These are phyloP conservation scores for Stagonosporopsis cucurbitacearum DNA, from an alignment of 2,329 filamentous ascomycete genomes.

Conservation along the genomic window DNA sequence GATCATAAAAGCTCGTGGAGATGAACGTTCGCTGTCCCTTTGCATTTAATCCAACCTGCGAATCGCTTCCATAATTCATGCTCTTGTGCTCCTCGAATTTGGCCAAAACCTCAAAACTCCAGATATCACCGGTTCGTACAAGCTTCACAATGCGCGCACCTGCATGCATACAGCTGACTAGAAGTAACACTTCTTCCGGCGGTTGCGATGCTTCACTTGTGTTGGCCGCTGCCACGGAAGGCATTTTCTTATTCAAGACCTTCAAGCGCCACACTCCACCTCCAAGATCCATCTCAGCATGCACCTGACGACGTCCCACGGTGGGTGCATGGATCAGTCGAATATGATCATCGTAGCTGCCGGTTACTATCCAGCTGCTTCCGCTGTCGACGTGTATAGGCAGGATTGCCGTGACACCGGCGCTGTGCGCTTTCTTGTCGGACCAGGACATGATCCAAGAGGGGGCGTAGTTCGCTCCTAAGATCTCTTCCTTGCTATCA, in stretches of 20 bases:
- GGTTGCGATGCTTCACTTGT: conserved; percentile 26
- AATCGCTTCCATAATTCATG: conserved; percentile 93
- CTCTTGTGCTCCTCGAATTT: conserved; percentile 86
- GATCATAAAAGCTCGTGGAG: conserved; percentile 81
- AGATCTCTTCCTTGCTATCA: conserved; percentile 4
- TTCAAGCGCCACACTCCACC: conserved; percentile 91
- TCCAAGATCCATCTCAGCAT: conserved; percentile 70
- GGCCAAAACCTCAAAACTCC: conserved; percentile 69
- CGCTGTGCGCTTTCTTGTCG: conserved; percentile 70
- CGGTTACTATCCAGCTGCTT: conserved; percentile 72
- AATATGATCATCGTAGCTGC: conserved; percentile 88
- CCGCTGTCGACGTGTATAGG: conserved; percentile 63
- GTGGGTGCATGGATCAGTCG: conserved; percentile 64
- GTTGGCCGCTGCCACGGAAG: conserved; percentile 18
- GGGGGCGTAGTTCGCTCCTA: conserved; percentile 13
- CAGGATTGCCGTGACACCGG: conserved; percentile 86
- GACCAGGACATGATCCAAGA: conserved; percentile 45
- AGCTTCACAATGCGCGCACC: conserved; percentile 72
- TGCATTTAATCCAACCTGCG: conserved; percentile 53
- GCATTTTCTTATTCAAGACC: conserved; percentile 53
- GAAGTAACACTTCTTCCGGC: conserved; percentile 33
- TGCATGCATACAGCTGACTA: conserved; percentile 94
- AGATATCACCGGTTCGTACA: conserved; percentile 47
- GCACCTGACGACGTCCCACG: conserved; percentile 55
- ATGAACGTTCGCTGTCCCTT: conserved; percentile 57